These are phyloP conservation scores for Antitrichia curtipendula DNA, from an alignment of 225 moss, liverwort and hornwort genomes.

Conservation along the genomic window DNA sequence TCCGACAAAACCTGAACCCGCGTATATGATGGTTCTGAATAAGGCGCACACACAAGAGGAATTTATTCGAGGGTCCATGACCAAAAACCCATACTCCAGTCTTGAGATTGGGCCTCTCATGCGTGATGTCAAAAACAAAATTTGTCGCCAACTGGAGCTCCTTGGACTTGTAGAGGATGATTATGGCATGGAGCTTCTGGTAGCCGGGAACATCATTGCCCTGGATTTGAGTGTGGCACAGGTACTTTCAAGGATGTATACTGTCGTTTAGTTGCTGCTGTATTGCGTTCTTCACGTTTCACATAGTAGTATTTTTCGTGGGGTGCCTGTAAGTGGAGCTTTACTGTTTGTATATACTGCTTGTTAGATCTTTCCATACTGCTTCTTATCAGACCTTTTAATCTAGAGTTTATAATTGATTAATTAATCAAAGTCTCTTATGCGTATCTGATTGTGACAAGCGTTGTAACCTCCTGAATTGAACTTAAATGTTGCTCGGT, in stretches of 20 bases:
- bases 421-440: background rate
- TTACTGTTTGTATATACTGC: background rate
- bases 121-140: conserved; percentile 99
- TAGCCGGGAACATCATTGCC: conserved; percentile 93
- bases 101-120: conserved; percentile 98
- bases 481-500: background rate
- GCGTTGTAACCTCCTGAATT: background rate
- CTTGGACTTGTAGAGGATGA: conserved; percentile 95
- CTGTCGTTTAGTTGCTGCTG: background rate
- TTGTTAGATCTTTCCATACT: background rate
- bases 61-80: conserved; percentile 99
- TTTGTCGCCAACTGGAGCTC: conserved; percentile 91
- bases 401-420: too few relatives aligned
- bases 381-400: background rate
- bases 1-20: conserved; percentile 95
- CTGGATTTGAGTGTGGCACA: conserved; percentile 96
- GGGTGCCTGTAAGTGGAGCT: background rate
- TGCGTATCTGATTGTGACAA: background rate
- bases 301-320: background rate
- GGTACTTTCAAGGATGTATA: conserved; percentile 6
- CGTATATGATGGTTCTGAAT: conserved; percentile 96
- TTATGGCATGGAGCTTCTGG: conserved; percentile 98
- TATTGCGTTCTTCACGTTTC: background rate
- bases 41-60: conserved; percentile 99
- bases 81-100: conserved; percentile 96